Evolutionary conservation across 441 rosid species (phyloP).

Genomic region (Eutrema salsugineum): DNA sequence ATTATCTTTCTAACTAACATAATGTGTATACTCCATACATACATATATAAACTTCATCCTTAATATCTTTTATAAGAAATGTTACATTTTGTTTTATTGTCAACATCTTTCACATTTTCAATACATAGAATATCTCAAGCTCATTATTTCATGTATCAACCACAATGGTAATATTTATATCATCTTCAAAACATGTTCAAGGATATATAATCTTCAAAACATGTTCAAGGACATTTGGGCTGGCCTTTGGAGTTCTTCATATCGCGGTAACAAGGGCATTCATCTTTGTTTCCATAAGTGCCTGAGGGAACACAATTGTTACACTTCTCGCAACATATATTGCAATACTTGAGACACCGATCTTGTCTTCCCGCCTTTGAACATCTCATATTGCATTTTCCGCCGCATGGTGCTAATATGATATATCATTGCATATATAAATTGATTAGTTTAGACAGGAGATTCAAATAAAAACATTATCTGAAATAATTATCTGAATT

Average conservation of each 20-base stretch:
- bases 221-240: conserved; percentile 57
- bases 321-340: conserved; percentile 60
- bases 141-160: background rate
- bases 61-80: background rate
- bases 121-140: background rate
- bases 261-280: conserved; percentile 68
- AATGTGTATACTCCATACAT: background rate
- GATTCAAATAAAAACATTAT: background rate
- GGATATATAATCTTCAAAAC: conserved; percentile 1
- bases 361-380: conserved; percentile 49
- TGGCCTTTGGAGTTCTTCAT: conserved; percentile 54
- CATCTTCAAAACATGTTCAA: conserved; percentile 21
- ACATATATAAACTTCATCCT: background rate
- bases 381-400: conserved; percentile 49
- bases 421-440: background rate
- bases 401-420: conserved; percentile 41
- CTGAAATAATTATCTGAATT: background rate
- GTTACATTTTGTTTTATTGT: background rate
- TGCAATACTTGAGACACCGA: conserved; percentile 59
- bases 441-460: background rate
- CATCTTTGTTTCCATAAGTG: conserved; percentile 65
- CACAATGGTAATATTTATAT: background rate
- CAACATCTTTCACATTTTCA: background rate
- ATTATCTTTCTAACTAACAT: background rate
- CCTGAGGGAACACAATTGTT: conserved; percentile 55